Evolutionary conservation across 305 asterid species (phyloP).

Genomic region (Solanum hybrid): DNA sequence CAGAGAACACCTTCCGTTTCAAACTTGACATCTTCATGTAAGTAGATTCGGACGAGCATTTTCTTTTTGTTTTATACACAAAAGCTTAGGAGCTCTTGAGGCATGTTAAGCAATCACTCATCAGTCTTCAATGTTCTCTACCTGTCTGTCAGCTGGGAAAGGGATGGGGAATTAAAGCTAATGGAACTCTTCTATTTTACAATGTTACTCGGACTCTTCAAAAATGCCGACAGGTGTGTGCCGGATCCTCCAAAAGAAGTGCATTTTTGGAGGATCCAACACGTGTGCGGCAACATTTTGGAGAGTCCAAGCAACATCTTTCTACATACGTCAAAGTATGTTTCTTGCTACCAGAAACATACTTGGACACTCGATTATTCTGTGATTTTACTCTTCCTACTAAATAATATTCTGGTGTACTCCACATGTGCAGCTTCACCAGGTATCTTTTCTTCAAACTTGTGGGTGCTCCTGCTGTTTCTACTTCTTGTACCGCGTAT

Average conservation of each 20-base stretch:
- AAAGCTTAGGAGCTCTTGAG: background rate
- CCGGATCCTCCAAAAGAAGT: background rate
- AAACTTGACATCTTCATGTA: constrained; percentile 52
- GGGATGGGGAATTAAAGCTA: background rate
- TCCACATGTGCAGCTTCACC: constrained; percentile 57
- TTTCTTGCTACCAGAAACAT: background rate
- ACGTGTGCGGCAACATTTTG: background rate
- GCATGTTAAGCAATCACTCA: background rate
- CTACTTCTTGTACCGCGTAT: constrained; percentile 32
- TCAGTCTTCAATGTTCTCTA: background rate
- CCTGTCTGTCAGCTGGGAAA: background rate
- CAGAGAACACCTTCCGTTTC: constrained; percentile 36
- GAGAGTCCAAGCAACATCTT: background rate
- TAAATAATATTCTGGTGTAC: background rate
- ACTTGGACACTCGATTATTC: background rate
- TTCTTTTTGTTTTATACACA: background rate
- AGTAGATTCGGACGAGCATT: constrained; percentile 18
- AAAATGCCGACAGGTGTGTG: background rate
- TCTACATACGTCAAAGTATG: background rate
- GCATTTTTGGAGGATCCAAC: background rate
- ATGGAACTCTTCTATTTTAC: background rate
- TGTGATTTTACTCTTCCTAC: background rate
- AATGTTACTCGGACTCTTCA: background rate
- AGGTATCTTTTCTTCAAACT: constrained; percentile 25
- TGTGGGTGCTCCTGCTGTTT: constrained; percentile 35